Conservation (phyloP, 257 asterid genomes). For the Knoxia roxburghii region DNA sequence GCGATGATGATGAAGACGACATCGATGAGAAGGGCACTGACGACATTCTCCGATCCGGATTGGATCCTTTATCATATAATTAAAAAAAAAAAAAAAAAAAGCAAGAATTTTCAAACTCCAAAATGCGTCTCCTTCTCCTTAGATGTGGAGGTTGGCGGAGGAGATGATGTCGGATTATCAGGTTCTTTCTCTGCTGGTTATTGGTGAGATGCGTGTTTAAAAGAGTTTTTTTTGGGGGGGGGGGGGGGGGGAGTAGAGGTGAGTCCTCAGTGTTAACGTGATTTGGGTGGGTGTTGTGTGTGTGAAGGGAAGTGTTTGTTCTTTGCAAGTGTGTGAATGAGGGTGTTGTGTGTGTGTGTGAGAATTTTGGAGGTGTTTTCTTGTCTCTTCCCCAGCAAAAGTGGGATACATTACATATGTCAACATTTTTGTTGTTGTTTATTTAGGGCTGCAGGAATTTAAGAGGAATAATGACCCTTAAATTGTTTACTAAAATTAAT, state of each 20-base stretch:
- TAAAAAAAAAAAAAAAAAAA: neutral
- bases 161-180: neutral
- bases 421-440: neutral
- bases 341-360: neutral
- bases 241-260: too few species aligned
- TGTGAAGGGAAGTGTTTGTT: neutral
- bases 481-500: too few species aligned
- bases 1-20: slow-evolving; percentile 19
- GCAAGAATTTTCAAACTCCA: neutral
- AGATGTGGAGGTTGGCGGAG: neutral
- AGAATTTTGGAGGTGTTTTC: neutral
- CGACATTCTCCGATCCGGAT: slow-evolving; percentile 21
- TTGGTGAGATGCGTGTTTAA: slow-evolving; percentile 1
- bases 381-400: neutral
- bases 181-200: neutral
- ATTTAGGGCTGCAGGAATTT: neutral
- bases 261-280: slow-evolving; percentile 1
- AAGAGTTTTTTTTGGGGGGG: too few species aligned
- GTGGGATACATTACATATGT: slow-evolving; percentile 2
- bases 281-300: neutral
- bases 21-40: slow-evolving; percentile 23
- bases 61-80: neutral
- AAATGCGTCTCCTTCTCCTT: neutral
- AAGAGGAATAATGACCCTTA: neutral
- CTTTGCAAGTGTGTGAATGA: neutral